These are phyloP conservation scores for Picocystis salinarum DNA, from an alignment of 139 green algal genomes.

Conservation along the genomic window DNA sequence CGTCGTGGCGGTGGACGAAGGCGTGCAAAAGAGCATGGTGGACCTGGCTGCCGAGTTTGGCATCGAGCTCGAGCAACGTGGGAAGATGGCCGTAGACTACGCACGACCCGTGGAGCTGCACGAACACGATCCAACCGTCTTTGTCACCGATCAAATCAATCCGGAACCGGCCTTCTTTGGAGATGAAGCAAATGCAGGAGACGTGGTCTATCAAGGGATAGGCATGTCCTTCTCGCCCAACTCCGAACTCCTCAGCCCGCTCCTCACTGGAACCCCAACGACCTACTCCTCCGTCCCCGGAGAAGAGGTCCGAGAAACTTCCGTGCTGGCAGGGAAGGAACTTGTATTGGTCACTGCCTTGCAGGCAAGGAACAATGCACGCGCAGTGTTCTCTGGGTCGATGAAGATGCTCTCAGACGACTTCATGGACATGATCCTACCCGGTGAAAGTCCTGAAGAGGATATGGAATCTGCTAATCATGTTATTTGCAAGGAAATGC, in stretches of 20 bases:
- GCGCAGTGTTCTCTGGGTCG: constrained; percentile 57
- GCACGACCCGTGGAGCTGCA: constrained; percentile 18
- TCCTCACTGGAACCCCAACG: no score
- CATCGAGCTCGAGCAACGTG: constrained; percentile 61
- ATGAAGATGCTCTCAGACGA: constrained; percentile 56
- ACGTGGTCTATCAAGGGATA: constrained; percentile 39
- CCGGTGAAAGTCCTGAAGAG: constrained; percentile 5
- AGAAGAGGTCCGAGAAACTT: neutral
- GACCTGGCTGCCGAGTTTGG: constrained; percentile 40
- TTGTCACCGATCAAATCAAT: neutral
- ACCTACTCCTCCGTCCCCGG: neutral
- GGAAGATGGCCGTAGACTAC: no score
- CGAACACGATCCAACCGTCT: neutral
- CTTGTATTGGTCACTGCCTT: constrained; percentile 27
- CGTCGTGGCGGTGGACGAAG: no score
- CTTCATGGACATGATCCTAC: constrained; percentile 15
- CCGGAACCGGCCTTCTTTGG: neutral
- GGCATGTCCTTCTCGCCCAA: constrained; percentile 29
- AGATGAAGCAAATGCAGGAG: neutral
- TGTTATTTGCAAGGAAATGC: constrained; percentile 31
- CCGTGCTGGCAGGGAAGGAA: constrained; percentile 14
- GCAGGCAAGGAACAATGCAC: constrained; percentile 70
- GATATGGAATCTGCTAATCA: constrained; percentile 32
- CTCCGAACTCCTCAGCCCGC: constrained; percentile 39
- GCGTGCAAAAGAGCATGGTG: no score